Conservation (phyloP, 345 rosid species). For the sweet orange (Citrus sinensis) region DVS_A1.0 CM039163.1:47014501-47015000, state of each 20-base stretch:
- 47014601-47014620: slow-evolving; percentile 38
- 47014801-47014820: slow-evolving; percentile 33
- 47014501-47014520: slow-evolving; percentile 43
- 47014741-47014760: slow-evolving; percentile 58
- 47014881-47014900: slow-evolving; percentile 92
- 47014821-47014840: slow-evolving; percentile 36
- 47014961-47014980: slow-evolving; percentile 4
- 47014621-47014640: slow-evolving; percentile 45
- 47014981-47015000: background rate
- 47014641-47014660: slow-evolving; percentile 19
- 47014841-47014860: slow-evolving; percentile 94
- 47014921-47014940: slow-evolving; percentile 89
- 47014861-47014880: slow-evolving; percentile 95
- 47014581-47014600: slow-evolving; percentile 57
- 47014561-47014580: slow-evolving; percentile 65
- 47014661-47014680: slow-evolving; percentile 9
- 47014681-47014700: slow-evolving; percentile 1
- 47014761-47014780: slow-evolving; percentile 43
- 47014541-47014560: slow-evolving; percentile 45
- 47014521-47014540: slow-evolving; percentile 47
- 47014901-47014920: slow-evolving; percentile 66
- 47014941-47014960: slow-evolving; percentile 68
- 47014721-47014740: slow-evolving; percentile 64
- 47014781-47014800: slow-evolving; percentile 49
- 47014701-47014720: slow-evolving; percentile 11